Evolutionary conservation across 495 filamentous ascomycete species (phyloP), one percentile per base, ranked within the genome.

Genomic region (Saxophila tyrrhenica): DNA sequence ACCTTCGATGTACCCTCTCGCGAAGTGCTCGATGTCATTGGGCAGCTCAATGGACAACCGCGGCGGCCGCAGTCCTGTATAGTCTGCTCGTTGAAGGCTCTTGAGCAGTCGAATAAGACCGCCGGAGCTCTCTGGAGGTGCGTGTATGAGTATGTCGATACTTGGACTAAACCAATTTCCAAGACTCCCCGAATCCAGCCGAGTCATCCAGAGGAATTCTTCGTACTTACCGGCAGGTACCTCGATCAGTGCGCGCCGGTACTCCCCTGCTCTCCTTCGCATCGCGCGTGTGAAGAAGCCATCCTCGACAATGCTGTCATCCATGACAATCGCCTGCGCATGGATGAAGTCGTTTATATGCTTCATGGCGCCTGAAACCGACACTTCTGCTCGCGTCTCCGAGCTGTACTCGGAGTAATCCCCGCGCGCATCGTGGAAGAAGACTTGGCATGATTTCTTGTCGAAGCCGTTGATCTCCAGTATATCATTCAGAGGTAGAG

Each of bases 1-100:
- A 2, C 64, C 65, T 46, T 79, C 73, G 15, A 90, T 64, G 60
- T 80, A 89, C 5, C 65, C 64, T 51, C 75, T 72, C 20, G 83
- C 80, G 5, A 77, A 73, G 38, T 65, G 58, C 54, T 91, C 86
- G 8, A 87, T 70, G 29, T 75, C 67, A 51, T 76, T 69, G 5
- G 88, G 85, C 21, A 95, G 78, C 61, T 95, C 89, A 51, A 95
- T 79, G 13, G 86, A 90, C 19, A 95, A 66, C 63, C 81, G 77
- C 1, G 89, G 88, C 15, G 71, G 66, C 7, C 72, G 63, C 11
- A 78, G 72, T 2, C 80, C 79, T 52, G 81, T 77, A 64, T 85
- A 90, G 57, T 94, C 87, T 1, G 87, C 86, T 8, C 71, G 71
- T 58, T 79, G 70, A 17, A 95, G 71, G 19, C 87, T 90, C 51